These are phyloP conservation scores for Lycium ferocissimum DNA, from an alignment of 257 asterid genomes.

Conservation along the genomic window DNA sequence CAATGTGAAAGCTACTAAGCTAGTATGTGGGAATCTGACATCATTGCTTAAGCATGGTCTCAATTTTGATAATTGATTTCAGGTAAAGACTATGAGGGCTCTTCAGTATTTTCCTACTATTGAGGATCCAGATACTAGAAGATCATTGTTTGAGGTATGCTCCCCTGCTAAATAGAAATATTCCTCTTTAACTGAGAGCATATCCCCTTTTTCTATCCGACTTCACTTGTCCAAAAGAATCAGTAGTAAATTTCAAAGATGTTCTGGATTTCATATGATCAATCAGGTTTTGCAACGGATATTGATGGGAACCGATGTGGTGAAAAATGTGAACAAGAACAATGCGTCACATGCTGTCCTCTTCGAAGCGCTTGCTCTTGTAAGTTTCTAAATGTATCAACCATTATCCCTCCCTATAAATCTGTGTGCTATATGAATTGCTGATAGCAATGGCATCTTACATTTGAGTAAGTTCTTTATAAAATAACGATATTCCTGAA, in stretches of 20 bases:
- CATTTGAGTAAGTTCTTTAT: constrained; percentile 20
- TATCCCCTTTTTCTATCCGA: background rate
- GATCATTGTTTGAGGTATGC: constrained; percentile 93
- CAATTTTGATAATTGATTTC: constrained; percentile 28
- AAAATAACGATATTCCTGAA: constrained; percentile 8
- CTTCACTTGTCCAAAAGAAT: background rate
- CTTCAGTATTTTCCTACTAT: constrained; percentile 97
- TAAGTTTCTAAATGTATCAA: constrained; percentile 44
- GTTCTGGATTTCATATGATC: constrained; percentile 26
- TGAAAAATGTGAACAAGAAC: constrained; percentile 98
- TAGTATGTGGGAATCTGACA: background rate
- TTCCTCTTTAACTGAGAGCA: background rate
- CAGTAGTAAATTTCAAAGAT: constrained; percentile 18
- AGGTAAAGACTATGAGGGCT: constrained; percentile 99
- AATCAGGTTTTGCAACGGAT: constrained; percentile 93
- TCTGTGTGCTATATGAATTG: background rate
- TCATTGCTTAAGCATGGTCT: background rate
- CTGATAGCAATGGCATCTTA: background rate
- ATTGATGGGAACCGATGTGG: constrained; percentile 99
- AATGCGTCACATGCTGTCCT: constrained; percentile 99
- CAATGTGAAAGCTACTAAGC: constrained; percentile 17
- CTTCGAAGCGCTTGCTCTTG: constrained; percentile 99
- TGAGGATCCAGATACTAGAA: constrained; percentile 97
- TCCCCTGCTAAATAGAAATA: constrained; percentile 25
- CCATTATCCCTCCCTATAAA: background rate